Percentiles rank a stretch among this genome's conserved stretches.
Evolutionary conservation across 2,329 filamentous ascomycete species (phyloP).

Genomic region (Arthrobotrys conoides): DNA sequence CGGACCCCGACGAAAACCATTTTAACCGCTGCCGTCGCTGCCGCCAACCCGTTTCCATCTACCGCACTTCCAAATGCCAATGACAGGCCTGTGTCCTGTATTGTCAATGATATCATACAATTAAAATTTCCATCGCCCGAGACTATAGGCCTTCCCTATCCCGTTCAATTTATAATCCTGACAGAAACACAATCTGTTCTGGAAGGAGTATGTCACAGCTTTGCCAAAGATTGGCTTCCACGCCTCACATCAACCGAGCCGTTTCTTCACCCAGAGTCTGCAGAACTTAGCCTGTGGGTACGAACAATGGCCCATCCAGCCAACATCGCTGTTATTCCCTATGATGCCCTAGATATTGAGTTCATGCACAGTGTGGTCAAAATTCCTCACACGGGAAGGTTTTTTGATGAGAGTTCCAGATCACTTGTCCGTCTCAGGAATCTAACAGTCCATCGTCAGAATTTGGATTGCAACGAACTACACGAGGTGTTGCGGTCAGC

Average conservation of each 20-base stretch:
- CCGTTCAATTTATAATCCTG: conserved; percentile 22
- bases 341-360: background rate
- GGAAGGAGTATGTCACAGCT: conserved; percentile 21
- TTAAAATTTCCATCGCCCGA: background rate
- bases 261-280: conserved; percentile 32
- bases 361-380: background rate
- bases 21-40: background rate
- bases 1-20: too few species aligned
- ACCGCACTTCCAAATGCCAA: background rate
- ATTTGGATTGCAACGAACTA: background rate
- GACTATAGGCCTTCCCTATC: background rate
- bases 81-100: background rate
- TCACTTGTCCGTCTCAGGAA: conserved; percentile 24
- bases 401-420: background rate
- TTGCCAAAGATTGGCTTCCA: conserved; percentile 27
- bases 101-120: background rate
- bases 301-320: conserved; percentile 2
- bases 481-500: background rate
- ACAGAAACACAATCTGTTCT: conserved; percentile 30
- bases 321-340: background rate
- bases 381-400: background rate
- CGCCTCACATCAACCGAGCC: background rate
- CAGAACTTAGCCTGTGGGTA: conserved; percentile 24
- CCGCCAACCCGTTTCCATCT: background rate
- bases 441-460: conserved; percentile 27